Percentiles rank a stretch among this genome's conserved stretches.
phyloP scores from a whole-genome alignment of 768 basidiomycete species.

The Mycena pura region DNA sequence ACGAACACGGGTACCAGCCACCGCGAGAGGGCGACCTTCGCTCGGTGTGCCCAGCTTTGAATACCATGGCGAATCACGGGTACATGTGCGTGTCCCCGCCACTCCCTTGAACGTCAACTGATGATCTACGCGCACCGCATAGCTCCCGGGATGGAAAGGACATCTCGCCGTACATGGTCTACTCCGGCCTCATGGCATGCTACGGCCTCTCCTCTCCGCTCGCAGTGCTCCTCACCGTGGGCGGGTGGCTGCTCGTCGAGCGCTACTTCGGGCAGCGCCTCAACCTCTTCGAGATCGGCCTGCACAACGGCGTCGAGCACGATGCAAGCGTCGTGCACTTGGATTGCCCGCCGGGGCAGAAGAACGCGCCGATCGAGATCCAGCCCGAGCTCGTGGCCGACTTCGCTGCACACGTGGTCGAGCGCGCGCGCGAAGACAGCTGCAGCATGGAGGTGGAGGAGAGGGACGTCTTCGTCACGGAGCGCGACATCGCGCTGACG shows the following conservation, averaged over 20 bases:
- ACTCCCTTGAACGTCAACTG: not conserved
- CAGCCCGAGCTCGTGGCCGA: constrained; percentile 45
- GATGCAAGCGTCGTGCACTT: constrained; percentile 66
- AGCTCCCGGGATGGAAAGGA: constrained; percentile 62
- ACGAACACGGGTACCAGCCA: constrained; percentile 54
- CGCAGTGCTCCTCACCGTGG: constrained; percentile 54
- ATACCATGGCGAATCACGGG: constrained; percentile 77
- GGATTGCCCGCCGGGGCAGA: constrained; percentile 44
- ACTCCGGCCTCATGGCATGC: constrained; percentile 51
- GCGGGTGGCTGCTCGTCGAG: constrained; percentile 51
- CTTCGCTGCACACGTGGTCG: constrained; percentile 40
- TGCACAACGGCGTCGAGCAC: constrained; percentile 62
- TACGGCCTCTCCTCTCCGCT: constrained; percentile 58
- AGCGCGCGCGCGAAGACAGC: not conserved
- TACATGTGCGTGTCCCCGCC: constrained; percentile 60
- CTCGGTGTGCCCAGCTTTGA: constrained; percentile 77
- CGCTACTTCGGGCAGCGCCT: constrained; percentile 47
- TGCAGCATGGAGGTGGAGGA: constrained; percentile 33
- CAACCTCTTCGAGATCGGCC: constrained; percentile 48
- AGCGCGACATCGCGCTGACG: constrained; percentile 53
- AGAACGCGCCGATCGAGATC: constrained; percentile 53
- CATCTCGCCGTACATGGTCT: constrained; percentile 48
- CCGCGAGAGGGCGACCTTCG: constrained; percentile 58
- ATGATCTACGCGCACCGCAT: not conserved
- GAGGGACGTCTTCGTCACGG: constrained; percentile 45